A percentile compares a stretch with the other conserved stretches of the same genome.
These are phyloP conservation scores for Gymnopilus dilepis DNA, from an alignment of 768 basidiomycete genomes.

Conservation along the genomic window DNA sequence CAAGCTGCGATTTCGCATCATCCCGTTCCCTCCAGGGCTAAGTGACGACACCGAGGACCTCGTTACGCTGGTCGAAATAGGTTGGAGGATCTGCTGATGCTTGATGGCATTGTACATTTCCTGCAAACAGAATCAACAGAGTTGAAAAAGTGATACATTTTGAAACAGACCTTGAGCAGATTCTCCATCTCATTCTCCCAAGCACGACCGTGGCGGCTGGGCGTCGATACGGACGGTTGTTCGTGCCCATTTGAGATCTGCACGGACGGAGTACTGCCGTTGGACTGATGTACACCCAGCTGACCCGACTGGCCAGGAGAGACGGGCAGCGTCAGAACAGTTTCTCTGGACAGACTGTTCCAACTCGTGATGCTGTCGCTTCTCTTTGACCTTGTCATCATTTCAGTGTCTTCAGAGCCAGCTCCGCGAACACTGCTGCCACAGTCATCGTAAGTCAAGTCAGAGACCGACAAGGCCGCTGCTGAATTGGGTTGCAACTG, in stretches of 20 bases:
- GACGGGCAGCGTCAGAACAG: constrained; percentile 45
- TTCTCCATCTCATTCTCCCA: constrained; percentile 91
- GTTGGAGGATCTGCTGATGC: constrained; percentile 88
- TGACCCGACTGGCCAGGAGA: constrained; percentile 35
- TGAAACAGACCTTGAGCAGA: constrained; percentile 71
- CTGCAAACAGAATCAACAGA: constrained; percentile 39
- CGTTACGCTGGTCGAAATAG: constrained; percentile 53
- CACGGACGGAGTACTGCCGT: constrained; percentile 46
- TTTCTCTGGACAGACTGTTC: constrained; percentile 77
- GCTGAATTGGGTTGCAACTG: constrained; percentile 65
- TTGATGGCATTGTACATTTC: constrained; percentile 96
- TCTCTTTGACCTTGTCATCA: constrained; percentile 63
- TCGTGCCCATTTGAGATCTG: constrained; percentile 50
- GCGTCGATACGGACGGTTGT: constrained; percentile 23
- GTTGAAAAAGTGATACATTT: background rate
- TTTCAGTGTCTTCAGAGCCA: constrained; percentile 64
- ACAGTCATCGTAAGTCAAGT: constrained; percentile 69
- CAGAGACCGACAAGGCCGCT: constrained; percentile 58
- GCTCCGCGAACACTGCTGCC: constrained; percentile 60
- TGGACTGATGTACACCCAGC: constrained; percentile 43
- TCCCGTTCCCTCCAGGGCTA: constrained; percentile 53
- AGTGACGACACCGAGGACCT: constrained; percentile 62
- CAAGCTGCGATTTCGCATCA: constrained; percentile 73
- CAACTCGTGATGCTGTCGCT: constrained; percentile 87
- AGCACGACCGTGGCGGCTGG: constrained; percentile 51